These are phyloP conservation scores for Lasiosphaeria hispida DNA, from an alignment of 495 filamentous ascomycete species.

Conservation along the genomic window DNA sequence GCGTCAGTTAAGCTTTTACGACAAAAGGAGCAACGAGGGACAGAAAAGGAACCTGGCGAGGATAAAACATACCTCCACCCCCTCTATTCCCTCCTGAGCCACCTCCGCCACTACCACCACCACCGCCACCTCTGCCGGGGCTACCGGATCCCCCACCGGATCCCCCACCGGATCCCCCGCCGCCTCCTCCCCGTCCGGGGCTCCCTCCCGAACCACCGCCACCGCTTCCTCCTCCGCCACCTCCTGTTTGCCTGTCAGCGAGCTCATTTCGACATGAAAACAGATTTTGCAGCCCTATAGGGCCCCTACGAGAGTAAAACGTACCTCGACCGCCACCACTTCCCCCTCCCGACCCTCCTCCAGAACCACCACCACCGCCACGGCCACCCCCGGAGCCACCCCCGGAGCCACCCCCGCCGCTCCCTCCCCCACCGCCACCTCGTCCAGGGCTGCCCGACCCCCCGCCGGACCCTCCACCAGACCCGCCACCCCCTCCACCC, in stretches of 20 bases:
- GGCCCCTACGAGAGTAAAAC: neutral
- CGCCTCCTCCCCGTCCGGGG: neutral
- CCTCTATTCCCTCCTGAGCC: neutral
- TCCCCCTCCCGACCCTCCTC: neutral
- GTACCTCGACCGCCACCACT: neutral
- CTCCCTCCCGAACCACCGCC: neutral
- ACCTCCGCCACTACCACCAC: slow-evolving; percentile 3
- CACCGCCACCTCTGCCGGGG: neutral
- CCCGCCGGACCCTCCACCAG: neutral
- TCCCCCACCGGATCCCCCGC: slow-evolving; percentile 1
- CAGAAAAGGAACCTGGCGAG: too few species aligned
- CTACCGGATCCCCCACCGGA: slow-evolving; percentile 7
- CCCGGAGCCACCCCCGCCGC: neutral
- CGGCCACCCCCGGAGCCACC: slow-evolving; percentile 9
- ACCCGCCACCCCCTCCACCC: slow-evolving; percentile 2
- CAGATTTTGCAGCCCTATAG: too few species aligned
- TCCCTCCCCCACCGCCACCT: neutral
- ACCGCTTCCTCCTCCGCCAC: too few species aligned
- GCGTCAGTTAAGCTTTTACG: neutral
- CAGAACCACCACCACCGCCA: neutral
- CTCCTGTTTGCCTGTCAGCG: neutral
- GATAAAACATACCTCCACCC: neutral
- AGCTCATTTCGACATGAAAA: neutral
- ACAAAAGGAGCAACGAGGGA: neutral
- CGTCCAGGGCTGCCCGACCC: neutral